Evolutionary conservation across 2,329 filamentous ascomycete species (phyloP), one percentile per base, ranked within the genome.

Genomic region (Penicillium frequentans): DNA sequence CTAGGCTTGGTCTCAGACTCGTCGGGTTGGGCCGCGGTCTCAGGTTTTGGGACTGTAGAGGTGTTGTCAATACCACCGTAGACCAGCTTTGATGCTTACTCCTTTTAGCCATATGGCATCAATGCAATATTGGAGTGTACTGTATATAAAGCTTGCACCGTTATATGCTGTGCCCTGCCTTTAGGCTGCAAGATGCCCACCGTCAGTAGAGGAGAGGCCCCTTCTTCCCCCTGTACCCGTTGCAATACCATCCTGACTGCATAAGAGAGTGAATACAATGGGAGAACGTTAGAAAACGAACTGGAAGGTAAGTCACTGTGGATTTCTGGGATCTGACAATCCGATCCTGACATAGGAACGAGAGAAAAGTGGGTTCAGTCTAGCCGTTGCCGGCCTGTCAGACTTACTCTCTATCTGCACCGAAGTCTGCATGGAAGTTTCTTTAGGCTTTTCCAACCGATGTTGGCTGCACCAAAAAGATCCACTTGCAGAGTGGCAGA

Each of bases 391-490:
- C 53, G 61, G 67, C 54, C 57, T 65, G 65, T 64, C 60, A 52
- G 55, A 57, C 26, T 26, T 16, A 33, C 9, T 47, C 10, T 21
- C 10, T 43, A 50, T 26, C 26, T 71, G 68, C 70, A 73, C 59
- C 67, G 70, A 73, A 73, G 64, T 52, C 57, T 69, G 66, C 65
- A 68, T 69, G 60, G 70, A 73, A 72, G 52, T 16, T 71, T 71
- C 67, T 65, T 60, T 67, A 59, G 59, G 19, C 37, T 23, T 52
- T 51, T 27, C 43, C 24, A n/a, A 24, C 23, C 23, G 43, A 43
- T 31, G 26, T 16, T 24, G 6, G 26, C n/a, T 26, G 23, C 52
- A 49, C 37, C 26, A 23, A 19, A 49, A 47, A 45, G 52, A 48
- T 49, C 49, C 46, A 52, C 52, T 55, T 44, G 42, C 31, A 54